Evolutionary conservation across 2,329 filamentous ascomycete genomes (phyloP).

Genomic region (Fusarium globosum): DNA sequence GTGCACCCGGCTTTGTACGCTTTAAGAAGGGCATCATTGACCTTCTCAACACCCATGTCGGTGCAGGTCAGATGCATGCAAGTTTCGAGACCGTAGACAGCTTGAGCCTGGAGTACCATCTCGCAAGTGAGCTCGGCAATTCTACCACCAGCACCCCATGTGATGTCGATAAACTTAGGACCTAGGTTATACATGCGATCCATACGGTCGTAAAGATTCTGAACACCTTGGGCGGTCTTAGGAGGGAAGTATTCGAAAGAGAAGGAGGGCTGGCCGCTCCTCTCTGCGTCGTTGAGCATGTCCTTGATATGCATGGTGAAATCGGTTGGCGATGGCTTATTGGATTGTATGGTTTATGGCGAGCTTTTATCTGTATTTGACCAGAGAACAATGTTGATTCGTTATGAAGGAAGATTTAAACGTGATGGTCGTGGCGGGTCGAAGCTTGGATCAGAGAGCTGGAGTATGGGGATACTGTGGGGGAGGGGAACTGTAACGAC

Average conservation of each 20-base stretch:
- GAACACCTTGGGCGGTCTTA: conserved; percentile 96
- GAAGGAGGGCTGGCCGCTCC: conserved; percentile 85
- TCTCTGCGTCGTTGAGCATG: conserved; percentile 86
- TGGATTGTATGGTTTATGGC: background rate
- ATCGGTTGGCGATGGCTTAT: conserved; percentile 2
- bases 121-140: conserved; percentile 94
- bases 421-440: conserved; percentile 19
- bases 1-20: conserved; percentile 97
- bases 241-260: conserved; percentile 99
- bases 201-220: conserved; percentile 99
- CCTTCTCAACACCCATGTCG: conserved; percentile 93
- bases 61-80: conserved; percentile 99
- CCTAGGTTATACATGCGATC: conserved; percentile 97
- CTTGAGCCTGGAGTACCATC: conserved; percentile 96
- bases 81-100: conserved; percentile 94
- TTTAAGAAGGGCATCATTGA: conserved; percentile 86
- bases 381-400: background rate
- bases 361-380: conserved; percentile 1
- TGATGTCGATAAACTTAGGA: conserved; percentile 97
- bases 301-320: conserved; percentile 92
- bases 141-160: conserved; percentile 95
- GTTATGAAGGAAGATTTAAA: background rate
- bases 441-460: conserved; percentile 26
- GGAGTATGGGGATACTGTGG: conserved; percentile 26
- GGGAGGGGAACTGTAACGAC: conserved; percentile 27